Percentiles rank a stretch among this genome's conserved stretches.
Conservation (phyloP, 139 green algal species). For the Gonium pectorale region DNA sequence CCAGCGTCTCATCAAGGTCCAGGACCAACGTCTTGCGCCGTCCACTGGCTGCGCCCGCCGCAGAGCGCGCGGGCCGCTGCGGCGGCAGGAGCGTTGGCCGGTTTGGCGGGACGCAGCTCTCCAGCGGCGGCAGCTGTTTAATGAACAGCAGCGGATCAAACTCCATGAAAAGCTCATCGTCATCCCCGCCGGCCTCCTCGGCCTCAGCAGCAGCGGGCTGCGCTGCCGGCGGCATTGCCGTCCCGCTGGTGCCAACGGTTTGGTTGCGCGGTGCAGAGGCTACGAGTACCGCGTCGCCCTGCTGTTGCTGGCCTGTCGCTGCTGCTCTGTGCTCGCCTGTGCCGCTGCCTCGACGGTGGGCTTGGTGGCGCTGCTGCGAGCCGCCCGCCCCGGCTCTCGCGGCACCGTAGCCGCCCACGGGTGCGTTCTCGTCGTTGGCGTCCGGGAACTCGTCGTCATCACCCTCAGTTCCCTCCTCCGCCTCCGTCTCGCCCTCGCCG, state of each 20-base stretch:
- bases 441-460: constrained; percentile 7
- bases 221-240: not conserved
- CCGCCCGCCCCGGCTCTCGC: not conserved
- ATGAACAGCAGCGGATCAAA: constrained; percentile 66
- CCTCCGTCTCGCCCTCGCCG: not conserved
- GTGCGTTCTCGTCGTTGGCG: constrained; percentile 29
- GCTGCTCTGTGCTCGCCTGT: not conserved
- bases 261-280: constrained; percentile 15
- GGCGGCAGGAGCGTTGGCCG: constrained; percentile 44
- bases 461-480: not conserved
- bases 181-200: constrained; percentile 24
- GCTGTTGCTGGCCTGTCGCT: not conserved
- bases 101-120: constrained; percentile 38
- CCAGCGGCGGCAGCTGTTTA: constrained; percentile 53
- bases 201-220: not conserved
- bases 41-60: no score
- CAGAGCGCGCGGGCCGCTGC: no score
- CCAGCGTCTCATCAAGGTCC: constrained; percentile 98
- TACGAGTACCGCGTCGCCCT: constrained; percentile 19
- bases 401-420: not conserved
- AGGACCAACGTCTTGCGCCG: constrained; percentile 91
- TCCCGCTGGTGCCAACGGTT: not conserved
- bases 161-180: constrained; percentile 30
- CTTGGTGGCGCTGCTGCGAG: not conserved
- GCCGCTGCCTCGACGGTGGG: not conserved